phyloP scores from a whole-genome alignment of 2,329 filamentous ascomycete species.

The Xylaria sp. region DNA sequence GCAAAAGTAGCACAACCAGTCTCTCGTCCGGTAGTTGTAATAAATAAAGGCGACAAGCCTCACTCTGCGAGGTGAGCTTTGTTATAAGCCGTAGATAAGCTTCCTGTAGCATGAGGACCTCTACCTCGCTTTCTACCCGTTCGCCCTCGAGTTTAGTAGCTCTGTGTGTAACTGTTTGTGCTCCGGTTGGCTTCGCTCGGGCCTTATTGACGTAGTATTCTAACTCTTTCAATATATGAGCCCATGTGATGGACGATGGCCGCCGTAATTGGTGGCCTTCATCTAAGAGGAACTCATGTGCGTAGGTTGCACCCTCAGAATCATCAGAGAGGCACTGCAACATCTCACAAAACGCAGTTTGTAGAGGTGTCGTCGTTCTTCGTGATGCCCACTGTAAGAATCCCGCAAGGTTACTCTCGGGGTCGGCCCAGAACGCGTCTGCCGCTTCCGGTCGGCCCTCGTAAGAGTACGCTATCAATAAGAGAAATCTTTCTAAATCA shows the following conservation, averaged over 20 bases:
- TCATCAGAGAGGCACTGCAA: slow-evolving; percentile 87
- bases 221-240: slow-evolving; percentile 90
- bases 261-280: slow-evolving; percentile 83
- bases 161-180: slow-evolving; percentile 65
- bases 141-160: slow-evolving; percentile 70
- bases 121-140: slow-evolving; percentile 83
- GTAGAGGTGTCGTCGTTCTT: slow-evolving; percentile 92
- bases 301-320: slow-evolving; percentile 81
- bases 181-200: slow-evolving; percentile 72
- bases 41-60: slow-evolving; percentile 77
- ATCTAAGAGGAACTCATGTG: slow-evolving; percentile 89
- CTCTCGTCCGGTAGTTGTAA: slow-evolving; percentile 72
- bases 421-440: slow-evolving; percentile 89
- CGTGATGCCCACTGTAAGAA: slow-evolving; percentile 98
- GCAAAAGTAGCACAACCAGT: slow-evolving; percentile 78
- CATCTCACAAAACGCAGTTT: slow-evolving; percentile 97
- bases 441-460: slow-evolving; percentile 86
- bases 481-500: slow-evolving; percentile 87
- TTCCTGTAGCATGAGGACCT: slow-evolving; percentile 96
- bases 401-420: slow-evolving; percentile 90
- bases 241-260: slow-evolving; percentile 88
- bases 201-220: slow-evolving; percentile 84
- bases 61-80: slow-evolving; percentile 81
- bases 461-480: slow-evolving; percentile 92
- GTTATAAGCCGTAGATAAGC: slow-evolving; percentile 90